These are phyloP conservation scores for Lodderomyces orthopsilosis DNA, from an alignment of 1,139 yeast genomes.

Conservation along the genomic window DNA sequence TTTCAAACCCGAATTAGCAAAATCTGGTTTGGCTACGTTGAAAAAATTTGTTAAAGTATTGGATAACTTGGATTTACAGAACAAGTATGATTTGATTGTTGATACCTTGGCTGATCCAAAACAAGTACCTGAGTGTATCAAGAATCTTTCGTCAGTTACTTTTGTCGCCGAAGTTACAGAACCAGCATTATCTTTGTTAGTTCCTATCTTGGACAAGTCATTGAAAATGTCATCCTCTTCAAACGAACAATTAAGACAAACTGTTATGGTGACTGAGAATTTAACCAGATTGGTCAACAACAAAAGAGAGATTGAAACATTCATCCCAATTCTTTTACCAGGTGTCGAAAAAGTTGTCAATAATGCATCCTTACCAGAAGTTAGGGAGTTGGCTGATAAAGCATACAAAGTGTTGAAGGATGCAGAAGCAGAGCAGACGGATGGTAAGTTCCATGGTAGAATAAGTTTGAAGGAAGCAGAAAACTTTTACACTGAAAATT, in stretches of 20 bases:
- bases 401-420: slow-evolving; percentile 79
- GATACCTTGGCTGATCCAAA: slow-evolving; percentile 87
- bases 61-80: slow-evolving; percentile 88
- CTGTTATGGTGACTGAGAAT: slow-evolving; percentile 94
- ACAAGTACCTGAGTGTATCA: slow-evolving; percentile 86
- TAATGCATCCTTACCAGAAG: slow-evolving; percentile 94
- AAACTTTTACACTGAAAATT: slow-evolving; percentile 38
- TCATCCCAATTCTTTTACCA: slow-evolving; percentile 82
- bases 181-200: slow-evolving; percentile 85
- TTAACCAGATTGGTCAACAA: slow-evolving; percentile 93
- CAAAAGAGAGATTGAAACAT: slow-evolving; percentile 85
- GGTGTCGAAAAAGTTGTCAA: slow-evolving; percentile 86
- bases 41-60: slow-evolving; percentile 72
- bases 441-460: slow-evolving; percentile 76
- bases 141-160: slow-evolving; percentile 87
- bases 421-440: slow-evolving; percentile 67
- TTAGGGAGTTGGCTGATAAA: slow-evolving; percentile 86
- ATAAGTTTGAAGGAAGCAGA: slow-evolving; percentile 55
- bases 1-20: slow-evolving; percentile 93
- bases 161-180: slow-evolving; percentile 98
- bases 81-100: slow-evolving; percentile 81
- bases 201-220: slow-evolving; percentile 90
- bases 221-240: slow-evolving; percentile 85
- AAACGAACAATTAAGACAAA: slow-evolving; percentile 94
- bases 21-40: slow-evolving; percentile 72